Percentiles rank a stretch among this genome's conserved stretches.
Conservation (phyloP, 306 rosid genomes). For the Comarum palustre region DNA sequence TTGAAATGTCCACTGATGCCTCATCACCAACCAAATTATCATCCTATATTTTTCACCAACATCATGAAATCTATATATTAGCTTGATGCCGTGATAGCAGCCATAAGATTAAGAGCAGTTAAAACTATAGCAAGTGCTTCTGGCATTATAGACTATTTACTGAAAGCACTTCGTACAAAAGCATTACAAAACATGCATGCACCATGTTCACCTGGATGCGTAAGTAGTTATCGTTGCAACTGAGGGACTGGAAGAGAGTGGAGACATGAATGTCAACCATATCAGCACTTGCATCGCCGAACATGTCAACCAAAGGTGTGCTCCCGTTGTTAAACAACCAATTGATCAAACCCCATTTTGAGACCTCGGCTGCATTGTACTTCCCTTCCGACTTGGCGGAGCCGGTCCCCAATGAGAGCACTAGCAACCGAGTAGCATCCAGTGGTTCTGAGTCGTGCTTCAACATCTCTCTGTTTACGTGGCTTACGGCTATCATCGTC, state of each 20-base stretch:
- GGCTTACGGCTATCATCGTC: slow-evolving; percentile 42
- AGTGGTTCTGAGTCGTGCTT: slow-evolving; percentile 21
- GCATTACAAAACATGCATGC: neutral
- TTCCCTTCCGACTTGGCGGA: slow-evolving; percentile 29
- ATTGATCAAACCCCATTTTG: slow-evolving; percentile 36
- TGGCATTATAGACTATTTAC: too few species aligned
- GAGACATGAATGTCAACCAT: slow-evolving; percentile 43
- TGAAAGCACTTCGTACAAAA: neutral
- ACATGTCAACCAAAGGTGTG: slow-evolving; percentile 33
- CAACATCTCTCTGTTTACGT: slow-evolving; percentile 22
- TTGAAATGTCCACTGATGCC: slow-evolving; percentile 25
- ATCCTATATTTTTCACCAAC: slow-evolving; percentile 16
- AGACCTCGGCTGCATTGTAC: slow-evolving; percentile 29
- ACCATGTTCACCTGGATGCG: slow-evolving; percentile 33
- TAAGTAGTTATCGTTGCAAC: slow-evolving; percentile 28
- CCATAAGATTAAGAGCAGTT: too few species aligned
- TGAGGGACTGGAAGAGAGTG: slow-evolving; percentile 30
- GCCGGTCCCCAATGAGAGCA: slow-evolving; percentile 44
- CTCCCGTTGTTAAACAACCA: slow-evolving; percentile 37
- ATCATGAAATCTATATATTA: neutral
- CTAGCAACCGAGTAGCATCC: slow-evolving; percentile 30
- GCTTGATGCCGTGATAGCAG: neutral
- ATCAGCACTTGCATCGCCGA: slow-evolving; percentile 33
- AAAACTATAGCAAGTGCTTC: too few species aligned
- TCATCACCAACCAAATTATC: slow-evolving; percentile 27